Evolutionary conservation across 768 basidiomycete genomes (phyloP).

Genomic region (Hygrocybe punicea): DNA sequence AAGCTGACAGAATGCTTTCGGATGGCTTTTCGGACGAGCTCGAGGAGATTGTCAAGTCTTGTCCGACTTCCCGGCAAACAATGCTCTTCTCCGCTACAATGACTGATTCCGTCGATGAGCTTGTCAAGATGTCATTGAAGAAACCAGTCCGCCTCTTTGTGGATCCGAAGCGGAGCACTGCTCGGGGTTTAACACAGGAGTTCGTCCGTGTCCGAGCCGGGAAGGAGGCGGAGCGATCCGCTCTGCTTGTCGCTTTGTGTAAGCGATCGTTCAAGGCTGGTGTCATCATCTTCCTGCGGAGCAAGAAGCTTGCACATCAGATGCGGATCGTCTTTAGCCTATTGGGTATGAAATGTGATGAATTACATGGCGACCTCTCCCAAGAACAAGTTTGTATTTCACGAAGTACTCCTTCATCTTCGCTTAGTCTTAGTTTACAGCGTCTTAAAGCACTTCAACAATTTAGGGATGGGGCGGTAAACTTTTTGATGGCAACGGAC

Average conservation of each 20-base stretch:
- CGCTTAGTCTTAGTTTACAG: slow-evolving; percentile 37
- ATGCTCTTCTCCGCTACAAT: slow-evolving; percentile 99
- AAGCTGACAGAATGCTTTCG: slow-evolving; percentile 95
- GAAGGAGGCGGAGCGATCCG: slow-evolving; percentile 72
- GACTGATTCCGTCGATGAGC: slow-evolving; percentile 93
- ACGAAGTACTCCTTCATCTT: not conserved
- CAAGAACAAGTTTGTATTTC: slow-evolving; percentile 78
- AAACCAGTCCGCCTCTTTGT: slow-evolving; percentile 94
- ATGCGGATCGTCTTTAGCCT: slow-evolving; percentile 91
- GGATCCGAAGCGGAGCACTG: slow-evolving; percentile 86
- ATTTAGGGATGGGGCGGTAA: slow-evolving; percentile 85
- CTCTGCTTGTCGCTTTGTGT: slow-evolving; percentile 77
- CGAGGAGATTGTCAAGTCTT: slow-evolving; percentile 87
- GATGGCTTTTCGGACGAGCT: slow-evolving; percentile 96
- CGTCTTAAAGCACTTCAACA: slow-evolving; percentile 80
- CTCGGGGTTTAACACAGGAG: slow-evolving; percentile 85
- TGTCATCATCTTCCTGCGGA: slow-evolving; percentile 91
- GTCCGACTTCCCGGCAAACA: slow-evolving; percentile 85
- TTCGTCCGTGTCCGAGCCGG: slow-evolving; percentile 88
- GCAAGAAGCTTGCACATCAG: slow-evolving; percentile 96
- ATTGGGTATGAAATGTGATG: slow-evolving; percentile 83
- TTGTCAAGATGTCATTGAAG: slow-evolving; percentile 88
- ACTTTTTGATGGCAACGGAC: slow-evolving; percentile 95
- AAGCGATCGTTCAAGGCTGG: slow-evolving; percentile 79
- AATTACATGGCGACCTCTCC: slow-evolving; percentile 91